Evolutionary conservation across 208 protist genomes (phyloP).

Genomic region (Leishmania braziliensis): DNA sequence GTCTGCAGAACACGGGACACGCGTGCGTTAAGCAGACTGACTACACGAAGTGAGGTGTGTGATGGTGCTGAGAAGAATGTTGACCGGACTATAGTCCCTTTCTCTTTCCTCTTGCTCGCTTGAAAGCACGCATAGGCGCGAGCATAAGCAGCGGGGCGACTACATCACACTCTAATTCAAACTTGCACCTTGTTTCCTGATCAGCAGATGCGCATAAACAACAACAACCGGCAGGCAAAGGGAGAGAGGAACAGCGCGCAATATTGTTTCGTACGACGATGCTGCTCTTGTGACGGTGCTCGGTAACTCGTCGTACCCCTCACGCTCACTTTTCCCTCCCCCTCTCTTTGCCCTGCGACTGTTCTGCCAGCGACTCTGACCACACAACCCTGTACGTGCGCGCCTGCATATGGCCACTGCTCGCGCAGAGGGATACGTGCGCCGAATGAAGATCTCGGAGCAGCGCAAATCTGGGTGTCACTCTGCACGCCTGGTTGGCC

Average conservation of each 20-base stretch:
- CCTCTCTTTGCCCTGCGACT: neutral
- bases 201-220: neutral
- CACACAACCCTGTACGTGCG: neutral
- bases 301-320: neutral
- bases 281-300: neutral
- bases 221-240: neutral
- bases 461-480: neutral
- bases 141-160: neutral
- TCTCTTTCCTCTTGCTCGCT: neutral
- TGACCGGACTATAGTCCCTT: neutral
- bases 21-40: no score
- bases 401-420: neutral
- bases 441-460: neutral
- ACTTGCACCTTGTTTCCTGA: neutral
- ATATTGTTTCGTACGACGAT: neutral
- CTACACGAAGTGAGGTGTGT: neutral
- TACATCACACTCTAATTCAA: neutral
- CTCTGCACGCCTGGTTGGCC: neutral
- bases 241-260: neutral
- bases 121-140: neutral
- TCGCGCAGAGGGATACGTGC: neutral
- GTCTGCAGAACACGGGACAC: neutral
- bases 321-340: neutral
- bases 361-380: neutral
- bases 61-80: neutral